Evolutionary conservation across 805 yeast genomes (phyloP), one percentile per base, ranked within the genome.

Genomic region (Peterozyma toletana): DNA sequence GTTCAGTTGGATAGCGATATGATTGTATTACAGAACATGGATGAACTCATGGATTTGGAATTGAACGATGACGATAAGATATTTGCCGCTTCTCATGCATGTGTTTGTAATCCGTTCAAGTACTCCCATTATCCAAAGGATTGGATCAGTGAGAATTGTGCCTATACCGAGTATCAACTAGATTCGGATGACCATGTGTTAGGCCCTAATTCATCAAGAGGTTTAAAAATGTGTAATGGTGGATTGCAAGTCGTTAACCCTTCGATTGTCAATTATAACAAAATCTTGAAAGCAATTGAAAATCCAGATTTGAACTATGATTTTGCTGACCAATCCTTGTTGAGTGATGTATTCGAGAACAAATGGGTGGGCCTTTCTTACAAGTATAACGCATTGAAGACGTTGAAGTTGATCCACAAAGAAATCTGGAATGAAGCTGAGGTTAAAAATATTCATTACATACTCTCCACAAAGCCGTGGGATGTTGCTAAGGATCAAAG

Each of bases 401-500:
- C 83, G 0, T 61, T 78, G 47, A 63, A 59, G 34, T 37, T 47
- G 17, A 55, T 70, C 45, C 84, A 78, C 55, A 16, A 57, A 2
- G 68, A 70, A 15, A 48, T 78, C 29, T 75, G 81, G 75, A 60
- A 68, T 39, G 65, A 64, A 33, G 53, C 59, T 9, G 69, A 66
- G 48, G 78, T 78, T 42, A 78, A 77, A 54, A 77, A 74, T 48
- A 64, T 78, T 37, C 84, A 78, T 56, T 78, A 72, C 53, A 78
- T 78, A 30, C 48, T 78, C 35, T 68, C 71, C 5, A 83, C 83
- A 11, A 78, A 78, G 59, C 84, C 84, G 3, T 78, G 84, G 84
- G 71, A 77, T 37, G 67, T 66, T 16, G 45, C 53, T 3, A 55
- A 56, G 15, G 49, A 53, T 15, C 49, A 55, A 13, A 44, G 47